Evolutionary conservation across 768 basidiomycete species (phyloP), one percentile per base, ranked within the genome.

Genomic region (Hirschioporus abietinus): DNA sequence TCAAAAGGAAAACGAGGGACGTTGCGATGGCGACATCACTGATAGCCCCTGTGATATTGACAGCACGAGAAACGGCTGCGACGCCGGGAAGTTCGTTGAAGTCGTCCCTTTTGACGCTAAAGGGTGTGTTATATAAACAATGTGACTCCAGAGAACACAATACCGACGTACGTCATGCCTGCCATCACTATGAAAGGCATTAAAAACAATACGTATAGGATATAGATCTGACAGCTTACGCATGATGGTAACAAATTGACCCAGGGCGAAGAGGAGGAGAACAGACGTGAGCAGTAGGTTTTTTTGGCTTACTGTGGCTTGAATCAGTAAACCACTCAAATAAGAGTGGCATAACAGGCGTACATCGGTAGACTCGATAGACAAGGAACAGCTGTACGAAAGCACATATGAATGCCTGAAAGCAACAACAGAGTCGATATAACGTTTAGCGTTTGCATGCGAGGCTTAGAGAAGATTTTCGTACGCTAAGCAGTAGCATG

Each of bases 1-100:
- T 58, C 10, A 65, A 26, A 17, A 58, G 26, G 3, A 58, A 17
- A 9, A 26, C 23, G 15, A 65, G 42, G 59, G 36, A 23, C 18
- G 35, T 4, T 15, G 64, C 42, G 42, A 65, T 57, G 18, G 35
- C 35, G 52, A 65, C 42, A 26, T 65, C 64, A 58, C 12, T 23
- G 12, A 58, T 25, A 59, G 64, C 58, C 4, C 42, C 35, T 25
- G 59, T 26, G 25, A 59, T 35, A 58, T 65, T 65, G 52, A 65
- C 57, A 3, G 64, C 26, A 20, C 42, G 24, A 10, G 64, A 65
- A 3, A 65, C 15, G 10, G 64, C 42, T 58, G 42, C 59, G 36
- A 65, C 25, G 10, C 36, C 25, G 10, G 24, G 26, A 17, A 65
- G 64, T 20, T 52, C 4, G 24, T 52, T 36, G 59, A 59, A 65